Evolutionary conservation across 331 rosid genomes (phyloP), one percentile per base, ranked within the genome.

Genomic region (Stylosanthes scabra): DNA sequence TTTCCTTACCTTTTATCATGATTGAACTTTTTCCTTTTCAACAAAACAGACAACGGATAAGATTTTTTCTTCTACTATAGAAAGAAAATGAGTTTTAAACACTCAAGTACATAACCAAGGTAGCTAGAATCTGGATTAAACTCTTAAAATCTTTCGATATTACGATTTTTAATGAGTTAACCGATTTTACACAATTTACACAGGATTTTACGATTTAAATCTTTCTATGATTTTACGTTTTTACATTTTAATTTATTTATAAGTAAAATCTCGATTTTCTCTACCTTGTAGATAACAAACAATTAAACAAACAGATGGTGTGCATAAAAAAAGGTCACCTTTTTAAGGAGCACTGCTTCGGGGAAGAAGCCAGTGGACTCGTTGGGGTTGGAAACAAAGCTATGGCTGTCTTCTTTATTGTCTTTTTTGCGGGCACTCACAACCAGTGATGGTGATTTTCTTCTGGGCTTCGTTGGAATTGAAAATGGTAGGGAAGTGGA

Each of bases 271-370:
- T 20, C 25, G 25, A 20, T 20, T 20, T 20, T 20, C 25, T 20
- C 25, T 20, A 20, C 25, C 25, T 20, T 20, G 25, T 20, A 20
- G 25, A 20, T 20, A 20, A 20, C 25, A 20, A 20, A n/a, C 1
- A 44, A 79, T 76, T 20, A 6, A 29, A 2, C 39, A 34, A 34
- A 34, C 39, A 34, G 39, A 3, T 25, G 63, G 58, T 58, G 9
- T 6, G 60, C 8, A 20, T 31, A 34, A 61, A 31, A 56, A 63
- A 77, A 27, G 10, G 2, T 2, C 8, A 94, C 99, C 97, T 90
- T 82, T 88, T 86, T 90, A 62, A 94, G 93, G 2, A 94, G 89
- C 39, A 94, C 96, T 37, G 97, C 86, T 84, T 94, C 97, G 55
- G 99, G 99, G 83, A 94, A 94, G 80, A 81, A 81, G 28, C 93